phyloP scores from a whole-genome alignment of 306 rosid species.

The Cucumis cinereus region DNA sequence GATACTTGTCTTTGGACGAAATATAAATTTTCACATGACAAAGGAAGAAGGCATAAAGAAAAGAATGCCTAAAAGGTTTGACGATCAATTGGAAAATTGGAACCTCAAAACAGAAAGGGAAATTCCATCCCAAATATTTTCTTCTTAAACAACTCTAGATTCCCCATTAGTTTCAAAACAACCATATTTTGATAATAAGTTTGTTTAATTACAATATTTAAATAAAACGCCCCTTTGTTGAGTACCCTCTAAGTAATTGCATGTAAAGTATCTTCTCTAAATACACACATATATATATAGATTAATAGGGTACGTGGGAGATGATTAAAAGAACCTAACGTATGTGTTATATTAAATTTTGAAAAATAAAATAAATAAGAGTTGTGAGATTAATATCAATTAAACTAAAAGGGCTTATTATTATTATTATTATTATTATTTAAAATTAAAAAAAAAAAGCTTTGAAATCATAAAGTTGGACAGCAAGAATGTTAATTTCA shows the following conservation, averaged over 20 bases:
- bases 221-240: too few relatives aligned
- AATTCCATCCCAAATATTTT: neutral
- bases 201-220: too few relatives aligned
- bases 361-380: neutral
- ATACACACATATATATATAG: too few relatives aligned
- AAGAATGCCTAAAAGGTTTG: conserved; percentile 23
- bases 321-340: neutral
- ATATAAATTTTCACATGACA: conserved; percentile 8
- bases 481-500: neutral
- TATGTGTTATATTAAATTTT: neutral
- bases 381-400: neutral
- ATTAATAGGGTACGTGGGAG: neutral
- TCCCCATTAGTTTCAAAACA: too few relatives aligned
- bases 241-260: too few relatives aligned
- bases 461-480: neutral
- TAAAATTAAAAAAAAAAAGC: too few relatives aligned
- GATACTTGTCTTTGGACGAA: neutral
- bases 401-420: neutral
- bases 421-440: too few relatives aligned
- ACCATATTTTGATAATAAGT: too few relatives aligned
- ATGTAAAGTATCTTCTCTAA: neutral
- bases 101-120: neutral
- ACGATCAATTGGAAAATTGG: neutral
- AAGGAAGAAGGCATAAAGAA: conserved; percentile 24
- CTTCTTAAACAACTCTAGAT: too few relatives aligned